Evolutionary conservation across 768 basidiomycete genomes (phyloP), one percentile per base, ranked within the genome.

Genomic region (Pleurotus djamor): DNA sequence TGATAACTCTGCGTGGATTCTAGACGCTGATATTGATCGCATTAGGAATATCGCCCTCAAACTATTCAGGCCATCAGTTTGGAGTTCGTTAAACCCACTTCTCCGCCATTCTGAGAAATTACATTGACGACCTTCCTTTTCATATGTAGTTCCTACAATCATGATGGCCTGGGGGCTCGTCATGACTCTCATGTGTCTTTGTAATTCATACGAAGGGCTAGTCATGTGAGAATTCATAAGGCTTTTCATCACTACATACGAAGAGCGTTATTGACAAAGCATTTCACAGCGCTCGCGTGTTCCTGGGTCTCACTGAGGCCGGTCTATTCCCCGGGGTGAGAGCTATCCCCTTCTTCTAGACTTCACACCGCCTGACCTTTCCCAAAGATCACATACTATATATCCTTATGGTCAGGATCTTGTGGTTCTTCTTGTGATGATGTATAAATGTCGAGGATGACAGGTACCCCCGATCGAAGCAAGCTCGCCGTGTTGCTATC

Each of bases 401-500:
- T 83, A 37, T 79, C 78, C n/a, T 63, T 79, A 35, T 85, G 83
- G 82, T 56, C 7, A 28, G 21, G 21, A 3, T 28, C 21, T 28
- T 28, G 21, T 28, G 21, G 21, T 28, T 28, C 21, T 28, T 28
- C 21, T 28, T 28, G 21, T 28, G 21, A 28, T 28, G 21, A 28
- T 28, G 21, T 28, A 28, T 3, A 28, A 28, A 28, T 28, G 21
- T 50, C 8, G 17, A 9, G 1, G 32, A 52, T 33, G 10, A 4
- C 28, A 56, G 54, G 54, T 79, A 87, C 67, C 74, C 79, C 28
- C 76, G 80, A 28, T 69, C 70, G 36, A 82, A 85, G 55, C 78
- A 83, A 61, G 81, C 79, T 13, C 70, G 73, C 63, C 82, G 83
- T 3, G 74, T 84, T 49, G 80, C 84, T 4, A 67, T 83, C 45